These are phyloP conservation scores for Microstegium vimineum DNA, from an alignment of 176 grass and related monocot species.

Conservation along the genomic window DNA sequence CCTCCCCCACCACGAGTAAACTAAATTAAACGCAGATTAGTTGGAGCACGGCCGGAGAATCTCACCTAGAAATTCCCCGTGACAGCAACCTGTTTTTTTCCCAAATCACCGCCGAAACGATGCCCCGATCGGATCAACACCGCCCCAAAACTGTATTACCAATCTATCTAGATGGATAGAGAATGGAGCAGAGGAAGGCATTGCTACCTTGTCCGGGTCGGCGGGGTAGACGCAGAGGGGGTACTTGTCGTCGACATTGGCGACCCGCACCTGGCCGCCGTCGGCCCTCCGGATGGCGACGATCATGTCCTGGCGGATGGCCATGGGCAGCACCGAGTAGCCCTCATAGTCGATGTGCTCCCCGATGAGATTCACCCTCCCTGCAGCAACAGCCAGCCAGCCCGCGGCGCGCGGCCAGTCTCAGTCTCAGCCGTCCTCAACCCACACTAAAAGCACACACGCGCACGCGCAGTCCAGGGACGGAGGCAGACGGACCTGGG, in stretches of 20 bases:
- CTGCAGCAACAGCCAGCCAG: constrained; percentile 36
- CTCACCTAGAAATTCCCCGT: not conserved
- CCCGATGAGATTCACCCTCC: constrained; percentile 93
- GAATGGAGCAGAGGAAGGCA: not conserved
- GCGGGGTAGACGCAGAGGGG: constrained; percentile 76
- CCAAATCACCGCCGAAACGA: constrained; percentile 9
- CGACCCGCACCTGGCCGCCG: constrained; percentile 58
- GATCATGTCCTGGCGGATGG: constrained; percentile 95
- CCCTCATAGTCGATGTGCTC: constrained; percentile 99
- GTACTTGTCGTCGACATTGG: constrained; percentile 87
- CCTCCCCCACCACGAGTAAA: not conserved
- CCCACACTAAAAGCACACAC: not conserved
- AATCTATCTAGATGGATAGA: not conserved
- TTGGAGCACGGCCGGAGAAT: not conserved
- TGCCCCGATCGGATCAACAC: not conserved
- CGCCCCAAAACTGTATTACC: not conserved
- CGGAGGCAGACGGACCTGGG: constrained; percentile 41
- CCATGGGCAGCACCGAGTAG: constrained; percentile 97
- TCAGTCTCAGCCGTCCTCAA: not conserved
- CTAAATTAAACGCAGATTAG: not conserved
- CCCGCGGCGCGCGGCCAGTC: not conserved
- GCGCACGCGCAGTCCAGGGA: not conserved
- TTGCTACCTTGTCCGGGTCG: constrained; percentile 66
- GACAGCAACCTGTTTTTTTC: not conserved
- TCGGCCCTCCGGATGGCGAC: constrained; percentile 71